phyloP scores from a whole-genome alignment of 176 grass and related monocot species.

The Bromus sterilis region DNA sequence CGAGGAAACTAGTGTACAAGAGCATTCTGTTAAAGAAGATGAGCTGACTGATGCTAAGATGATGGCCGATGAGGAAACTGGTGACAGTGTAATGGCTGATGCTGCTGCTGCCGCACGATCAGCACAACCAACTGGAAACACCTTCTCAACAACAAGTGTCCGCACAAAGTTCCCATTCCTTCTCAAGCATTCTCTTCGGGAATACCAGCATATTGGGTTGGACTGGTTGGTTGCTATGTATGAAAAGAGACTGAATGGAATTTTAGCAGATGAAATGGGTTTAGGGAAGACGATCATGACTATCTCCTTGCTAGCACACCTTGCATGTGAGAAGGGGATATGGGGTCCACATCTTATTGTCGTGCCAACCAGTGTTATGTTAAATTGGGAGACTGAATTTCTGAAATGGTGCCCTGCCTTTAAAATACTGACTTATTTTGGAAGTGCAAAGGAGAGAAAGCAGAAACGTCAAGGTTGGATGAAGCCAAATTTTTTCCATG shows the following conservation, averaged over 20 bases:
- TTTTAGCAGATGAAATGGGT: constrained; percentile 99
- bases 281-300: constrained; percentile 99
- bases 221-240: constrained; percentile 99
- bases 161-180: constrained; percentile 96
- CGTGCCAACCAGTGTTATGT: constrained; percentile 97
- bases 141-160: constrained; percentile 89
- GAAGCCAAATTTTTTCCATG: constrained; percentile 94
- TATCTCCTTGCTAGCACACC: constrained; percentile 86
- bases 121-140: constrained; percentile 98
- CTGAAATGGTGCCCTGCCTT: constrained; percentile 98
- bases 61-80: constrained; percentile 29
- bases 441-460: constrained; percentile 97
- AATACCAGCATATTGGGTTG: constrained; percentile 98
- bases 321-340: constrained; percentile 98
- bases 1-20: constrained; percentile 5
- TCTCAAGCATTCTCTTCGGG: constrained; percentile 95
- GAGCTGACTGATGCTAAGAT: constrained; percentile 29
- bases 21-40: not conserved
- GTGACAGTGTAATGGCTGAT: constrained; percentile 83
- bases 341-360: constrained; percentile 99
- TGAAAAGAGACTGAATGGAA: constrained; percentile 97
- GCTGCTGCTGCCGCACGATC: constrained; percentile 95
- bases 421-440: constrained; percentile 98
- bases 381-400: constrained; percentile 99
- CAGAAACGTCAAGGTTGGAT: constrained; percentile 97